phyloP scores from a whole-genome alignment of 192 early-diverging fungal species.

The Phycomyces nitens region DNA sequence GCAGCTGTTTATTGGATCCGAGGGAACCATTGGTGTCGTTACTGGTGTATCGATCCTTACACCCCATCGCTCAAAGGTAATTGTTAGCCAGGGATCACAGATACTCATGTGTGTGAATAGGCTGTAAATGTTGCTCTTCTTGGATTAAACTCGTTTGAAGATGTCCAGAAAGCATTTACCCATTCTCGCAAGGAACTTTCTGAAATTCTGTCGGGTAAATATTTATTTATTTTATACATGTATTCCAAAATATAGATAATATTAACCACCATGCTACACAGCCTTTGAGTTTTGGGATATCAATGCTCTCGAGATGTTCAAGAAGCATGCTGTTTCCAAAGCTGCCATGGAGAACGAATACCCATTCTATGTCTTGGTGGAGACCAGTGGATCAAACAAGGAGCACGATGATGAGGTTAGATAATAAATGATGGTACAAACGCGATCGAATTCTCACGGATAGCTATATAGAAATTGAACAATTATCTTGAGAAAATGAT shows the following conservation, averaged over 20 bases:
- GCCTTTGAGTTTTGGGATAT: constrained; percentile 98
- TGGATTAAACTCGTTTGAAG: constrained; percentile 70
- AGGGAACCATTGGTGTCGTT: constrained; percentile 94
- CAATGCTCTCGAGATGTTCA: constrained; percentile 65
- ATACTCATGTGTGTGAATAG: no score
- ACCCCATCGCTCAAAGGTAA: constrained; percentile 66
- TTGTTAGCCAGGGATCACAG: not conserved
- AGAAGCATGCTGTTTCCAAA: constrained; percentile 66
- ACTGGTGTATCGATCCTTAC: constrained; percentile 90
- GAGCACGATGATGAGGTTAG: constrained; percentile 83
- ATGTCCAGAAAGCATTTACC: constrained; percentile 78
- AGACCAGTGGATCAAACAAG: constrained; percentile 90
- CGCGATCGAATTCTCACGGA: no score
- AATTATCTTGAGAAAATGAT: constrained; percentile 75
- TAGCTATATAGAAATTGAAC: constrained; percentile 67
- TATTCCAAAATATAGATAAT: no score
- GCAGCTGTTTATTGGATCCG: constrained; percentile 97
- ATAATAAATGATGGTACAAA: no score
- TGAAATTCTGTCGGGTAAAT: constrained; percentile 80
- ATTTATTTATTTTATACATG: not conserved
- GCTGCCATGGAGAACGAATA: constrained; percentile 61
- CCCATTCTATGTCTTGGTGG: constrained; percentile 92
- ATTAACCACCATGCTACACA: not conserved
- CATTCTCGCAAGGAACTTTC: constrained; percentile 73
- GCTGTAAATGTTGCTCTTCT: constrained; percentile 78